A percentile compares a stretch with the other conserved stretches of the same genome.
These are phyloP conservation scores for Streptanthus diversifolius DNA, from an alignment of 345 rosid species.

Conservation along the genomic window DNA sequence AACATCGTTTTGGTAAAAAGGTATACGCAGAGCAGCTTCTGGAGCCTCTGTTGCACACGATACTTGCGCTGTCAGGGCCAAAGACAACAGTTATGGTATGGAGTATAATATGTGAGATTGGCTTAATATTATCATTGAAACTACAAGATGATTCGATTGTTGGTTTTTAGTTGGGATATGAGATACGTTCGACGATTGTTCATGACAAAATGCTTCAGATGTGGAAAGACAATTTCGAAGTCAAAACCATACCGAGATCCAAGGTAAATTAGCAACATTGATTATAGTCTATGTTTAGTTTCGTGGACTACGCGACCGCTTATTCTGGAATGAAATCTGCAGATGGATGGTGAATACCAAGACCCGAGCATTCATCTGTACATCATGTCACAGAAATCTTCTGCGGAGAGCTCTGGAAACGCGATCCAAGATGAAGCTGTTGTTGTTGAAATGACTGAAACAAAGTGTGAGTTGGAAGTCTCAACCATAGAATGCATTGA, in stretches of 20 bases:
- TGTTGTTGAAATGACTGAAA: slow-evolving; percentile 27
- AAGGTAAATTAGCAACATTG: slow-evolving; percentile 46
- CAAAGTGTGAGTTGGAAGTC: slow-evolving; percentile 16
- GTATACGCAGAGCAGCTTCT: slow-evolving; percentile 92
- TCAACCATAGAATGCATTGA: slow-evolving; percentile 6
- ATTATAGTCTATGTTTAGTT: background rate
- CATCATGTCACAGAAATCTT: slow-evolving; percentile 57
- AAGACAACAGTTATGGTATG: slow-evolving; percentile 78
- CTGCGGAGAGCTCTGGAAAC: slow-evolving; percentile 29
- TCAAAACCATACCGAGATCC: slow-evolving; percentile 64
- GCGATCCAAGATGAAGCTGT: slow-evolving; percentile 20
- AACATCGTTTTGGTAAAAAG: slow-evolving; percentile 35
- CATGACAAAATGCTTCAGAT: slow-evolving; percentile 81
- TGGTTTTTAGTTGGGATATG: slow-evolving; percentile 72
- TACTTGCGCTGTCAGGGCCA: slow-evolving; percentile 68
- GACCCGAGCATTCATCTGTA: slow-evolving; percentile 88
- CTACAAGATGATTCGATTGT: slow-evolving; percentile 2
- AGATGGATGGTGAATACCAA: slow-evolving; percentile 84
- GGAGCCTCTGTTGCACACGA: slow-evolving; percentile 72
- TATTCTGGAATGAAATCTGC: slow-evolving; percentile 18
- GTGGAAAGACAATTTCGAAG: slow-evolving; percentile 75
- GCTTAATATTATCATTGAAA: background rate
- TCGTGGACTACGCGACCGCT: background rate
- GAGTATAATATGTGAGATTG: background rate
- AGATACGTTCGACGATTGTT: slow-evolving; percentile 79